Evolutionary conservation across 2,329 filamentous ascomycete species (phyloP).

Genomic region (Mollisia scopiformis): DNA sequence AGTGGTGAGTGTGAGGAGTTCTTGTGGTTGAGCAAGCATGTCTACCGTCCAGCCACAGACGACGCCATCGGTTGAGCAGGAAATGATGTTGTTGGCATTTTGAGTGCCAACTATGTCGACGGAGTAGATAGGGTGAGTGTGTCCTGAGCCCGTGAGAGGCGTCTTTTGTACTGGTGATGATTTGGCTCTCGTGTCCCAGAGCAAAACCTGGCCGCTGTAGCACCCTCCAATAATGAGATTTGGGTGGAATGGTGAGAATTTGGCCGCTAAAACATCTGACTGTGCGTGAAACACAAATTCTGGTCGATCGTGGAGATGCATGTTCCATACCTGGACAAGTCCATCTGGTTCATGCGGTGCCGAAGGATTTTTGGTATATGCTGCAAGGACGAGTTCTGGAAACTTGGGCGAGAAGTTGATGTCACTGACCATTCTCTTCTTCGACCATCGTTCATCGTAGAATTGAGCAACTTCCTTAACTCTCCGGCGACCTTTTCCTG

Average conservation of each 20-base stretch:
- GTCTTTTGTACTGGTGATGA: conserved; percentile 94
- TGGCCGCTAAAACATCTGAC: conserved; percentile 91
- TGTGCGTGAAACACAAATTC: conserved; percentile 98
- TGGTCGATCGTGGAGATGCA: conserved; percentile 89
- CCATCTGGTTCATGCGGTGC: conserved; percentile 93
- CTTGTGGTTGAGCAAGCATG: conserved; percentile 95
- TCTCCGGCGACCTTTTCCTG: conserved; percentile 72
- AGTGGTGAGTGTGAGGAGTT: conserved; percentile 85
- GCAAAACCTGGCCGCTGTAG: conserved; percentile 92
- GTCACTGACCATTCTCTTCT: conserved; percentile 95
- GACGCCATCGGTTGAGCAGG: conserved; percentile 93
- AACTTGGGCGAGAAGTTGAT: conserved; percentile 96
- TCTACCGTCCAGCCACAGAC: conserved; percentile 98
- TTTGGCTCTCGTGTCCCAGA: conserved; percentile 94
- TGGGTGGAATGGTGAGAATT: conserved; percentile 98
- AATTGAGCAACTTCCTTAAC: conserved; percentile 91
- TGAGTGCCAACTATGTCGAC: conserved; percentile 96
- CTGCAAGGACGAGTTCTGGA: conserved; percentile 87
- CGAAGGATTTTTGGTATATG: conserved; percentile 96
- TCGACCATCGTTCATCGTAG: conserved; percentile 93
- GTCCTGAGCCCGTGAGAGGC: conserved; percentile 89
- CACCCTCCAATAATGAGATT: conserved; percentile 95
- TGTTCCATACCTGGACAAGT: conserved; percentile 94
- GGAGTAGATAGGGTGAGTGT: conserved; percentile 95
- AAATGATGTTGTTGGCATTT: conserved; percentile 98